These are phyloP conservation scores for Vitis hybrid DNA, from an alignment of 177 flowering plant species.

Conservation along the genomic window DNA sequence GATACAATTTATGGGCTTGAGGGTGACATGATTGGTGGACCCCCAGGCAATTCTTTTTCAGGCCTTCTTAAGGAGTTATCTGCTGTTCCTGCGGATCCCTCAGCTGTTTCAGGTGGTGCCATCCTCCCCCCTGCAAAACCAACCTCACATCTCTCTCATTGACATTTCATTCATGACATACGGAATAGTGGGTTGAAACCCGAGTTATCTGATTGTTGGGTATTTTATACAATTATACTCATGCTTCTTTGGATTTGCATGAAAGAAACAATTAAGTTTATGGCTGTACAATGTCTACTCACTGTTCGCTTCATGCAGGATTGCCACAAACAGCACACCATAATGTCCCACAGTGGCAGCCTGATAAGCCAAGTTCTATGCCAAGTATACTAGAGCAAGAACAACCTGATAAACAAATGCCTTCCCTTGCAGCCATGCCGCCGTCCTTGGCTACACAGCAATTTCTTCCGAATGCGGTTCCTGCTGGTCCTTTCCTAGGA, in stretches of 20 bases:
- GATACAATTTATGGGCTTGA: conserved; percentile 73
- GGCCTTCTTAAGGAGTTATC: conserved; percentile 50
- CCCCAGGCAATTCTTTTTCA: conserved; percentile 41
- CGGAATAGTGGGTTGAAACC: background rate
- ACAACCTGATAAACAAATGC: conserved; percentile 48
- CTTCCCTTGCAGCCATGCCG: conserved; percentile 24
- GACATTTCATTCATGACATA: background rate
- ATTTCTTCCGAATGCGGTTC: conserved; percentile 46
- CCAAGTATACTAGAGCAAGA: conserved; percentile 44
- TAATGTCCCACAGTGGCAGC: conserved; percentile 59
- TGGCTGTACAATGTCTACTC: background rate
- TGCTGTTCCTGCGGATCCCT: conserved; percentile 35
- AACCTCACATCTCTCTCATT: background rate
- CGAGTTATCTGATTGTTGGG: no score
- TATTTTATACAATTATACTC: conserved; percentile 1
- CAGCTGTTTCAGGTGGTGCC: conserved; percentile 33
- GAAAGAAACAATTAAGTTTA: background rate
- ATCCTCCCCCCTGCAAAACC: background rate
- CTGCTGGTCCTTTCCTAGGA: conserved; percentile 47
- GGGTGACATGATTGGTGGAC: conserved; percentile 84
- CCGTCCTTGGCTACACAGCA: conserved; percentile 44
- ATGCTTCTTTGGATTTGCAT: background rate
- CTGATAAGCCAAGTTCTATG: conserved; percentile 49
- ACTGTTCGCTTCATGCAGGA: conserved; percentile 30
- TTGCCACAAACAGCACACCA: conserved; percentile 31